These are phyloP conservation scores for Aureobasidium sp. DNA, from an alignment of 2,329 filamentous ascomycete genomes.

Conservation along the genomic window DNA sequence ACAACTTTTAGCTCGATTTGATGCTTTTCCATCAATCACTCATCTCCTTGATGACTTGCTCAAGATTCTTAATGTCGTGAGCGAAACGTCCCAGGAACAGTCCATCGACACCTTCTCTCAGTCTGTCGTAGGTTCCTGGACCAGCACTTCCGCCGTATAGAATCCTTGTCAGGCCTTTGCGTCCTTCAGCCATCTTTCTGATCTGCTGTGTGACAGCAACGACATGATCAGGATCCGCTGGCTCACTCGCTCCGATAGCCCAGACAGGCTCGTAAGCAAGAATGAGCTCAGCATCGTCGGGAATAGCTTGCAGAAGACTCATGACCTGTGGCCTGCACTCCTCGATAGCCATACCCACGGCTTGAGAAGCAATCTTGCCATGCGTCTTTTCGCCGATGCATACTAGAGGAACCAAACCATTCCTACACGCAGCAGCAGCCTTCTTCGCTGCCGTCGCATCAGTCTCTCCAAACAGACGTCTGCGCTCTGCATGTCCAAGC, in stretches of 20 bases:
- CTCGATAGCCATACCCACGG: conserved; percentile 52
- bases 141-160: conserved; percentile 80
- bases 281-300: conserved; percentile 59
- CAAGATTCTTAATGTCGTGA: conserved; percentile 66
- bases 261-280: conserved; percentile 85
- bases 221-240: conserved; percentile 67
- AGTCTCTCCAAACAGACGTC: conserved; percentile 67
- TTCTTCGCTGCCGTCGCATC: conserved; percentile 62
- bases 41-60: conserved; percentile 66
- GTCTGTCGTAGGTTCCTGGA: conserved; percentile 63
- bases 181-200: conserved; percentile 46
- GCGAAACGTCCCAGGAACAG: conserved; percentile 76
- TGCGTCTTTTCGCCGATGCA: conserved; percentile 68
- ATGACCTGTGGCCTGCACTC: conserved; percentile 63
- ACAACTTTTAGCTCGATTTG: neutral
- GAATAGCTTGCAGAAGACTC: conserved; percentile 55
- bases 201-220: conserved; percentile 61
- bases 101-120: conserved; percentile 67
- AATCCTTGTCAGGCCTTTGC: conserved; percentile 57
- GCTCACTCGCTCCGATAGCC: conserved; percentile 72
- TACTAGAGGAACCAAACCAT: conserved; percentile 68
- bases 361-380: conserved; percentile 39
- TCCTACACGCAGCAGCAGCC: conserved; percentile 58
- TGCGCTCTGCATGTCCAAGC: conserved; percentile 73
- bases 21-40: conserved; percentile 31